Conservation (phyloP, 208 protist species). For the Naegleria gruberi region DNA sequence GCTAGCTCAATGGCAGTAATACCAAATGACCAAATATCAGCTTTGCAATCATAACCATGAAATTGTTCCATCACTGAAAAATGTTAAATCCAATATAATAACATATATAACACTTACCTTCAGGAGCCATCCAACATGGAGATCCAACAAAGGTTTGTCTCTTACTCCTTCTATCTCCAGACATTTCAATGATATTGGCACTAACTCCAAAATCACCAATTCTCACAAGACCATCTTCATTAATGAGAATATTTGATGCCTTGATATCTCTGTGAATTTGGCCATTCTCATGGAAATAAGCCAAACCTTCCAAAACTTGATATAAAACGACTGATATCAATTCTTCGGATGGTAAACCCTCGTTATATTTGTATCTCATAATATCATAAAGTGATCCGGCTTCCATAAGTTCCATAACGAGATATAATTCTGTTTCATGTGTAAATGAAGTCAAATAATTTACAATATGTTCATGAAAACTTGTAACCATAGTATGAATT, state of each 20-base stretch:
- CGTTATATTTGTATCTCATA: not conserved
- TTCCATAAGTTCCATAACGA: conserved; percentile 46
- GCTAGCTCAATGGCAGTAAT: conserved; percentile 67
- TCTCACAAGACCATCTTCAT: conserved; percentile 63
- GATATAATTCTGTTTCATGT: conserved; percentile 36
- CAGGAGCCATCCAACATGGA: conserved; percentile 55
- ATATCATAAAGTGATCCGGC: conserved; percentile 23
- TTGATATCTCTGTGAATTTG: conserved; percentile 32
- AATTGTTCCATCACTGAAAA: not conserved
- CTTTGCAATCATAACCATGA: conserved; percentile 35
- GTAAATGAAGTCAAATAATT: conserved; percentile 42
- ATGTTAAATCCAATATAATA: not conserved
- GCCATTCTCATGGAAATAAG: conserved; percentile 25
- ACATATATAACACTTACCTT: conserved; percentile 28
- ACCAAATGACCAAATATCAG: conserved; percentile 70
- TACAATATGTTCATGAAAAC: conserved; percentile 49
- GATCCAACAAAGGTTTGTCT: conserved; percentile 37
- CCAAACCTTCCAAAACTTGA: conserved; percentile 19
- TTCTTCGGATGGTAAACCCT: not conserved
- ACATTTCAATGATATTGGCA: conserved; percentile 25
- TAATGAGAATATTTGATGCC: conserved; percentile 29
- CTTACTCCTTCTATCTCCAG: not conserved
- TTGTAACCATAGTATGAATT: conserved; percentile 41
- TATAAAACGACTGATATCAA: conserved; percentile 4
- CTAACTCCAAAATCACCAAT: conserved; percentile 73